These are phyloP conservation scores for Phaseolus coccineus DNA, from an alignment of 331 rosid species.

Conservation along the genomic window DNA sequence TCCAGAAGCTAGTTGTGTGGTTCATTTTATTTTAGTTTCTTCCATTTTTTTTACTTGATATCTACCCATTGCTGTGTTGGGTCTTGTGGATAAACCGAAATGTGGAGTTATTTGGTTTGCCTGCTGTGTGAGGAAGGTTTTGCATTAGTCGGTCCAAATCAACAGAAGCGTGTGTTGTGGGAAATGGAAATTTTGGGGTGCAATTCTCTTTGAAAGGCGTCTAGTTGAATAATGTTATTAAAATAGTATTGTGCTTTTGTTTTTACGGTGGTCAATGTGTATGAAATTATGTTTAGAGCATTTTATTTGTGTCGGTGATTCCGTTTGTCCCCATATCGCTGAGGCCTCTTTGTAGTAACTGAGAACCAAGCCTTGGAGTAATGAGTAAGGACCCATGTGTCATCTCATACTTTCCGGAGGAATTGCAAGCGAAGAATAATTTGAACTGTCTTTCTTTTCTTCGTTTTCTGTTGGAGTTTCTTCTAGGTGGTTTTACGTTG, in stretches of 20 bases:
- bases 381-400: not conserved
- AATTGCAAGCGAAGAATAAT: not conserved
- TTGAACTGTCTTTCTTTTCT: not conserved
- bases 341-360: constrained; percentile 7
- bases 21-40: not conserved
- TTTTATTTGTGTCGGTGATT: not conserved
- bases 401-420: not conserved
- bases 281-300: not conserved
- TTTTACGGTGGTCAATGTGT: not conserved
- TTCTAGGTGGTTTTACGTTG: constrained; percentile 1
- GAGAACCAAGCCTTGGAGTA: constrained; percentile 1
- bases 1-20: not conserved
- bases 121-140: not conserved
- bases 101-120: not conserved
- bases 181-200: not conserved
- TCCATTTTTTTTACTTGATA: not conserved
- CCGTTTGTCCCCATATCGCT: not conserved
- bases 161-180: not conserved
- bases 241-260: no score
- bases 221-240: not conserved
- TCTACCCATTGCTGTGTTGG: not conserved
- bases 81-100: constrained; percentile 12
- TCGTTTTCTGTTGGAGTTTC: not conserved
- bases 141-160: not conserved
- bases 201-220: not conserved